Base-by-base conservation (phyloP, 768 basidiomycete species). In the Xerocomellus chrysenteron region DNA sequence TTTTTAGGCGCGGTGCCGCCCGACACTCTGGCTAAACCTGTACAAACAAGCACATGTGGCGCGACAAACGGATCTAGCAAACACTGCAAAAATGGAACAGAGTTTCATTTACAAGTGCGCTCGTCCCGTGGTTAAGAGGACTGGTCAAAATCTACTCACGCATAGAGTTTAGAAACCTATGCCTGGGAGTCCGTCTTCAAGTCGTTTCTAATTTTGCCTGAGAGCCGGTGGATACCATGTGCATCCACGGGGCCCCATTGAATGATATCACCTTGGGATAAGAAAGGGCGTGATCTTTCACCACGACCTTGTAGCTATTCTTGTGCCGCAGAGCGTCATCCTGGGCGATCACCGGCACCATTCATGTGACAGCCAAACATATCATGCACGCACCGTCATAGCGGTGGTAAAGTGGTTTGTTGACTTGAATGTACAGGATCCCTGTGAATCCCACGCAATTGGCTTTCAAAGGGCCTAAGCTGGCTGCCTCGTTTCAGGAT, bases 131-230 rank as follows among this genome's bases (percentile, higher is more conserved):
- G 51, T 33, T 43, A 47, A 44, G 51, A 40, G 30, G 13, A 40
- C 50, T 47, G 41, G 37, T 48, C 39, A 21, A 56, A 28, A 54
- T 56, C 43, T 58, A 62, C 65, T 67, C 66, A 69, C 62, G 42
- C 39, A 35, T 5, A 32, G 26, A 45, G 49, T 60, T 57, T 35
- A 32, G 54, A 45, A 60, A 46, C 50, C 43, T 47, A 36, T 49
- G 62, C 62, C 56, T 68, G 68, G 57, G 67, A 68, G 67, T 50
- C 53, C 41, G 53, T 52, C 36, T 26, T 60, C 59, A 7, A n/a
- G 24, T 44, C 40, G 47, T 50, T 54, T 44, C 57, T 44, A 56
- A 47, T 48, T 56, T 52, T 30, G 54, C 65, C 57, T 69, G 68
- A 50, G 65, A 67, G 54, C 47, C 52, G 47, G 56, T 11, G 32